Evolutionary conservation across 805 yeast species (phyloP), one percentile per base, ranked within the genome.

Genomic region (Maudiozyma barnettii): DNA sequence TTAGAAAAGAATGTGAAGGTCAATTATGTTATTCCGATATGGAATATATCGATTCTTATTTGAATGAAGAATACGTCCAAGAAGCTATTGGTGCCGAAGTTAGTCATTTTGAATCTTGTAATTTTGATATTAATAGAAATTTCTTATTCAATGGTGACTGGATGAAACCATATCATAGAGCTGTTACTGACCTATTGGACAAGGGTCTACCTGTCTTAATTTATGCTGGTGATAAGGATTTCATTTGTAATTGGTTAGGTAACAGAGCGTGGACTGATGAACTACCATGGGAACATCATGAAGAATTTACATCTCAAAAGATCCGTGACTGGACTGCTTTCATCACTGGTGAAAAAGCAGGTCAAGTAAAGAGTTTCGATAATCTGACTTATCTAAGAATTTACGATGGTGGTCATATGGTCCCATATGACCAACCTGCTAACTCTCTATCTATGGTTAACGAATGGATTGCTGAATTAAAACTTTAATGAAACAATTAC

Each of bases 211-310:
- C 96, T 3, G 90, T 89, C 22, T 75, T 91, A 64, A 75, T 91
- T 52, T 91, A 90, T 59, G 96, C 96, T 14, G 98, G 98, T 62
- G 96, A 90, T 70, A 87, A 88, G 70, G 98, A 90, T 68, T 90
- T 82, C 68, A 90, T 90, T 63, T 90, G 97, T 71, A 90, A 91
- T 72, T 90, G 96, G 96, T 76, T 91, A 60, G 98, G 97, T 54
- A 89, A 89, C 66, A 78, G 80, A 60, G 93, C 84, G 14, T 86
- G 96, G 95, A 73, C 91, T 35, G 74, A 84, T 61, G 77, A 70
- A 43, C 74, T 88, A 46, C 84, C 84, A 59, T 84, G 87, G 85
- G 65, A 73, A 23, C 77, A 77, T 37, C 67, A 73, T 39, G 75
- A 74, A 31, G 76, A 73, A 48, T 85, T 79, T 63, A 71, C 70